A percentile compares a stretch with the other conserved stretches of the same genome.
Evolutionary conservation across 2,329 filamentous ascomycete species (phyloP).

Genomic region (Exophiala aquamarina): DNA sequence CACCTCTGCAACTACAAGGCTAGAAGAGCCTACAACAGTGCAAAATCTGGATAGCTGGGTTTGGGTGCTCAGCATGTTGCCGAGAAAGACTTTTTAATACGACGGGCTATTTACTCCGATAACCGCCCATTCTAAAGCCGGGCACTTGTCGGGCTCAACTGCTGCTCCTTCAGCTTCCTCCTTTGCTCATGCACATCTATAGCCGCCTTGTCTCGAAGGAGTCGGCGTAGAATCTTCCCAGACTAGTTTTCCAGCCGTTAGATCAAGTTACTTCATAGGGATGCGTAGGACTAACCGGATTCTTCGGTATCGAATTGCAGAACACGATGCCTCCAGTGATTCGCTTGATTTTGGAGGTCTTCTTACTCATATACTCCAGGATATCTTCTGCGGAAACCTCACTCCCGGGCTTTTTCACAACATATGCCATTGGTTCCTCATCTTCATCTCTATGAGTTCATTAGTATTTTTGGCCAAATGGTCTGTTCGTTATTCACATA

Average conservation of each 20-base stretch:
- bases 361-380: background rate
- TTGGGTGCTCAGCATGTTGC: too few species aligned
- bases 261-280: too few species aligned
- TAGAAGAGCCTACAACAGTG: too few species aligned
- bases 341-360: constrained; percentile 41
- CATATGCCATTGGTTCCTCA: constrained; percentile 39
- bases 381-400: constrained; percentile 40
- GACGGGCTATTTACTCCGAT: too few species aligned
- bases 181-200: background rate
- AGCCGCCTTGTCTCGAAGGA: constrained; percentile 1
- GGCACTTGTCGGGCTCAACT: background rate
- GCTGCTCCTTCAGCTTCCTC: too few species aligned
- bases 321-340: constrained; percentile 48
- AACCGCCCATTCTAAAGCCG: background rate
- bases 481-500: background rate
- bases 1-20: too few species aligned
- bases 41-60: too few species aligned
- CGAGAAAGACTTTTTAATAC: too few species aligned
- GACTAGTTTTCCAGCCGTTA: constrained; percentile 24
- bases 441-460: constrained; percentile 29
- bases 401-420: constrained; percentile 34
- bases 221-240: constrained; percentile 46
- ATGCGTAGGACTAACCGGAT: constrained; percentile 32
- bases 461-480: background rate
- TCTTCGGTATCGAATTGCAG: constrained; percentile 48